Percentiles rank a stretch among this genome's conserved stretches.
These are phyloP conservation scores for Penicillium corylophilum DNA, from an alignment of 2,329 filamentous ascomycete species.

Conservation along the genomic window DNA sequence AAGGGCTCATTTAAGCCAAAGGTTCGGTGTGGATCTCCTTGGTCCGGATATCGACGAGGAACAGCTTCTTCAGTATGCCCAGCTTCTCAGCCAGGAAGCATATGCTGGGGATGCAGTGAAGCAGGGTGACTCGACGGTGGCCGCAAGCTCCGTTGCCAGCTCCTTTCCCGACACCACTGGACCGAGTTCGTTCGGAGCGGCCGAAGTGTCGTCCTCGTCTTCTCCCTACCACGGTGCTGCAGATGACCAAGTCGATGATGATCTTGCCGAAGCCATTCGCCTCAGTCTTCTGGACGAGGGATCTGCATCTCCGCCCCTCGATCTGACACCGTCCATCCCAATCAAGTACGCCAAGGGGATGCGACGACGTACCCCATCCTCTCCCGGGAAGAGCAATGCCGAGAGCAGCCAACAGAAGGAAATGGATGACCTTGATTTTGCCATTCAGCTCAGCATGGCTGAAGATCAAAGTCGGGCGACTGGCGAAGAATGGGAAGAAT, in stretches of 20 bases:
- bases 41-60: slow-evolving; percentile 58
- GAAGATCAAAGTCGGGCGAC: slow-evolving; percentile 53
- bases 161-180: slow-evolving; percentile 41
- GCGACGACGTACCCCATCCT: slow-evolving; percentile 16
- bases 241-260: slow-evolving; percentile 54
- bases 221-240: slow-evolving; percentile 39
- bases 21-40: slow-evolving; percentile 80
- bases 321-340: slow-evolving; percentile 29
- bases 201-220: slow-evolving; percentile 36
- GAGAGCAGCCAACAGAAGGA: slow-evolving; percentile 47
- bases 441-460: slow-evolving; percentile 61
- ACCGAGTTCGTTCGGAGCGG: slow-evolving; percentile 29
- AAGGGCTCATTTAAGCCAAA: slow-evolving; percentile 66
- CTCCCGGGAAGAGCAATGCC: slow-evolving; percentile 18
- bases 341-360: slow-evolving; percentile 37
- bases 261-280: slow-evolving; percentile 63
- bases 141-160: slow-evolving; percentile 39
- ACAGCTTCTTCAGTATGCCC: slow-evolving; percentile 62
- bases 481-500: slow-evolving; percentile 30
- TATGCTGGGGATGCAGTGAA: slow-evolving; percentile 52
- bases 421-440: slow-evolving; percentile 60
- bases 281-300: slow-evolving; percentile 47
- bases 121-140: slow-evolving; percentile 38
- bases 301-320: slow-evolving; percentile 12
- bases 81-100: slow-evolving; percentile 61